These are phyloP conservation scores for Avena eriantha DNA, from an alignment of 176 grass and related monocot species.

Conservation along the genomic window DNA sequence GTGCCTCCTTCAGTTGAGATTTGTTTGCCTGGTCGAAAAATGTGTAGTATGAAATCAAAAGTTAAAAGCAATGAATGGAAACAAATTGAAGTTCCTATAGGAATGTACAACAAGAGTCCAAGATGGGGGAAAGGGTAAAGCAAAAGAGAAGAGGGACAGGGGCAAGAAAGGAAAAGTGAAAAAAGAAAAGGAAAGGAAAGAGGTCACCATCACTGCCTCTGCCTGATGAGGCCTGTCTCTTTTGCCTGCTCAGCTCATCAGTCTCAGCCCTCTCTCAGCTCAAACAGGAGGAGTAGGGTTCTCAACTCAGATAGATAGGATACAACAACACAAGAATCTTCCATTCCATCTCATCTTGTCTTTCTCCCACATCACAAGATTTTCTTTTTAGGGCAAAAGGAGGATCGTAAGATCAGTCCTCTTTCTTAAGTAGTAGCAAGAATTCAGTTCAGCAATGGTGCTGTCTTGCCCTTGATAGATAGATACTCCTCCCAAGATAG, in stretches of 20 bases:
- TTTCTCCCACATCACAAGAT: slow-evolving; percentile 10
- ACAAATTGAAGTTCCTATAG: not conserved
- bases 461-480: slow-evolving; percentile 6
- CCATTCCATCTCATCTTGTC: slow-evolving; percentile 26
- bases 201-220: slow-evolving; percentile 27
- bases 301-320: not conserved
- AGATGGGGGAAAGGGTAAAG: slow-evolving; percentile 44
- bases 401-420: not conserved
- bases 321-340: slow-evolving; percentile 1
- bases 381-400: not conserved
- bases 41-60: not conserved
- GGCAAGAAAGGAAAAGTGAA: slow-evolving; percentile 41
- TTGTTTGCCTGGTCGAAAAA: not conserved
- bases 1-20: not conserved
- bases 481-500: not conserved
- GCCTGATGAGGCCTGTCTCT: slow-evolving; percentile 30
- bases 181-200: slow-evolving; percentile 37
- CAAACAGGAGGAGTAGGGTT: not conserved
- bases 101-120: slow-evolving; percentile 21
- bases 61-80: not conserved
- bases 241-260: slow-evolving; percentile 38
- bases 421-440: not conserved
- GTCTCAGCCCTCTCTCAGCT: not conserved
- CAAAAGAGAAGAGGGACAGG: slow-evolving; percentile 45
- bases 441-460: slow-evolving; percentile 30